Evolutionary conservation across 2,329 filamentous ascomycete species (phyloP), one percentile per base, ranked within the genome.

Genomic region (Alternaria brassicae): DNA sequence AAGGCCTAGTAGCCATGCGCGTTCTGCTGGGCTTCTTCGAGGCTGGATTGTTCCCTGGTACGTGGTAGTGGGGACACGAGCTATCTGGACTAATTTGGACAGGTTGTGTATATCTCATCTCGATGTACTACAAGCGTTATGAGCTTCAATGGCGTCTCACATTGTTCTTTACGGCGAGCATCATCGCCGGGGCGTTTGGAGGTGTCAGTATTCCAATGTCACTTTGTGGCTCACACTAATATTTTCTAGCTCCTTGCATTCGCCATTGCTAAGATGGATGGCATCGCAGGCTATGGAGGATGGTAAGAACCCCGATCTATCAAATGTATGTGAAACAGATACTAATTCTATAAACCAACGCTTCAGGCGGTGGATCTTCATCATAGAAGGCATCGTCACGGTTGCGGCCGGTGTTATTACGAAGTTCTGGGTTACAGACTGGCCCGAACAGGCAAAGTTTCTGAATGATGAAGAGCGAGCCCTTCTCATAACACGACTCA

Each of bases 211-310:
- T 32, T 23, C n/a, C 7, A 15, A 37, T 19, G 17, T 10, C 21
- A 3, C 9, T n/a, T 23, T 8, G 10, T 12, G 19, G 4, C 25
- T 9, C 19, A 12, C 8, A 21, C 56, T 60, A 44, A 58, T 17
- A 10, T 6, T 2, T 4, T 10, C 6, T 40, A 76, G 68, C 68
- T 81, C 23, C 70, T 81, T 9, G 78, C 79, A 12, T 80, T 77
- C 44, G 76, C 74, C 17, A 89, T 91, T 63, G 80, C 79, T 19
- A 90, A 90, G 66, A 82, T 89, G 58, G 87, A 90, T 70, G 80
- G 81, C 25, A 81, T 83, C 6, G 80, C 78, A 12, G 84, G 70
- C 2, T 74, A 76, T 27, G 58, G 71, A 15, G 76, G 73, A 9
- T 78, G 75, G 48, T 39, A 50, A 39, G 10, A 13, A 50, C 15